Evolutionary conservation across 106 monocot genomes (phyloP).

Genomic region (Phalaenopsis equestris): DNA sequence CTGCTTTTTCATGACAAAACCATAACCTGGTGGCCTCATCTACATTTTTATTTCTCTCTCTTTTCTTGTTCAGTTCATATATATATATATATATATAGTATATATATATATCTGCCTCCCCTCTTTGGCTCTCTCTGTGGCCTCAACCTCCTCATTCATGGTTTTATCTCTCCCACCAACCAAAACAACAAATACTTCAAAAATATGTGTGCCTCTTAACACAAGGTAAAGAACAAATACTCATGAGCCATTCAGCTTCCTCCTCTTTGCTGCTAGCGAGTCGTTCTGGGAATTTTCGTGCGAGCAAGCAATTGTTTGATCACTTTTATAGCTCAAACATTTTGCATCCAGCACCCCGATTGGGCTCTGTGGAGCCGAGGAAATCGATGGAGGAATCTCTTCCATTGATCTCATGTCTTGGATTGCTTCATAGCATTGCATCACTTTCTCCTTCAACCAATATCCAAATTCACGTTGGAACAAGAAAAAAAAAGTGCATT

Average conservation of each 20-base stretch:
- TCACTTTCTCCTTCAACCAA: slow-evolving; percentile 11
- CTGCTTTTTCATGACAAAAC: too few species aligned
- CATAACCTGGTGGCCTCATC: too few species aligned
- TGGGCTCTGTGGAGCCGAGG: slow-evolving; percentile 2
- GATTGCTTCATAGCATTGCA: slow-evolving; percentile 13
- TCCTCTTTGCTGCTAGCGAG: not conserved
- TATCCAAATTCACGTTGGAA: not conserved
- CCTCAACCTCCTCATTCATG: too few species aligned
- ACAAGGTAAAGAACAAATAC: not conserved
- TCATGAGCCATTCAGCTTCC: not conserved
- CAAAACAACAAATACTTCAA: not conserved
- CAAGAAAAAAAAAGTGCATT: not conserved
- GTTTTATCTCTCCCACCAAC: not conserved
- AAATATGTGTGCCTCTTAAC: not conserved
- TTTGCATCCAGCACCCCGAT: slow-evolving; percentile 13
- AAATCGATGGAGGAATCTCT: not conserved
- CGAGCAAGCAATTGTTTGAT: not conserved
- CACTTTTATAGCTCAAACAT: slow-evolving; percentile 6
- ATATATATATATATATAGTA: too few species aligned
- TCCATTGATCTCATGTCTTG: slow-evolving; percentile 3
- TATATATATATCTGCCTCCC: too few species aligned
- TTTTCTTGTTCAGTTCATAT: too few species aligned
- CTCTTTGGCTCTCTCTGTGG: too few species aligned
- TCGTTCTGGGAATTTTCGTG: not conserved
- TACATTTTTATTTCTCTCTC: too few species aligned